These are phyloP conservation scores for Keqinozyma sinolaborantium DNA, from an alignment of 1,139 yeast genomes.

Conservation along the genomic window DNA sequence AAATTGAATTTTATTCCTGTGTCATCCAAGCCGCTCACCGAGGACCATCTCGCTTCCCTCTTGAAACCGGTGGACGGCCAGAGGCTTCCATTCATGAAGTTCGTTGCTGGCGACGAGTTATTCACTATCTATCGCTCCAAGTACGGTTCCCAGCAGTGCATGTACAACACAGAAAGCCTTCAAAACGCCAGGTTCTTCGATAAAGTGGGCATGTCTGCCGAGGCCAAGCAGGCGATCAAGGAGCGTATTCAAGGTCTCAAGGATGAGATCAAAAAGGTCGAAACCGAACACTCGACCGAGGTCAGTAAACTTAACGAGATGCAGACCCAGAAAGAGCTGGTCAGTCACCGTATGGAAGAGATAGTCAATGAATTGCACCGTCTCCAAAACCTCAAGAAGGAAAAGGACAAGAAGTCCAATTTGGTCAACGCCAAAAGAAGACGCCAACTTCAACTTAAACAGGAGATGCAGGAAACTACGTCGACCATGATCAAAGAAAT, in stretches of 20 bases:
- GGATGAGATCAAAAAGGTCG: slow-evolving; percentile 3
- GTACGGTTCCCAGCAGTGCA: slow-evolving; percentile 55
- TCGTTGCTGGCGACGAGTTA: slow-evolving; percentile 57
- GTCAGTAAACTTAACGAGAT: slow-evolving; percentile 7
- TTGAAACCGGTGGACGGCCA: slow-evolving; percentile 34
- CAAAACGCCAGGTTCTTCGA: slow-evolving; percentile 34
- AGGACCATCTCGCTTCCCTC: slow-evolving; percentile 35
- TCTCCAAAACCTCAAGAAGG: slow-evolving; percentile 4
- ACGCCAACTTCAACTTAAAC: slow-evolving; percentile 4
- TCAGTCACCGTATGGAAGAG: slow-evolving; percentile 14
- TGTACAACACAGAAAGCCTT: slow-evolving; percentile 36
- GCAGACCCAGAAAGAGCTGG: slow-evolving; percentile 25
- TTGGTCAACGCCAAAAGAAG: slow-evolving; percentile 3
- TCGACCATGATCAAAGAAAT: slow-evolving; percentile 2
- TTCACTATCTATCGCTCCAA: slow-evolving; percentile 51
- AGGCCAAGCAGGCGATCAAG: slow-evolving; percentile 20
- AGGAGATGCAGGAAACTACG: slow-evolving; percentile 1
- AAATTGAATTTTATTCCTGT: slow-evolving; percentile 66
- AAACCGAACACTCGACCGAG: neutral
- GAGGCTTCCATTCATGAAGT: slow-evolving; percentile 46
- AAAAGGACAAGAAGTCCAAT: slow-evolving; percentile 1
- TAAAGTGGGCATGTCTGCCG: slow-evolving; percentile 39
- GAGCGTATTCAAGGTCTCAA: slow-evolving; percentile 16
- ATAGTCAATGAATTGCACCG: slow-evolving; percentile 11
- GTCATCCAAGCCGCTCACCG: slow-evolving; percentile 38